phyloP scores from a whole-genome alignment of 202 grass and related monocot species.

The Saccharum hybrid region DNA sequence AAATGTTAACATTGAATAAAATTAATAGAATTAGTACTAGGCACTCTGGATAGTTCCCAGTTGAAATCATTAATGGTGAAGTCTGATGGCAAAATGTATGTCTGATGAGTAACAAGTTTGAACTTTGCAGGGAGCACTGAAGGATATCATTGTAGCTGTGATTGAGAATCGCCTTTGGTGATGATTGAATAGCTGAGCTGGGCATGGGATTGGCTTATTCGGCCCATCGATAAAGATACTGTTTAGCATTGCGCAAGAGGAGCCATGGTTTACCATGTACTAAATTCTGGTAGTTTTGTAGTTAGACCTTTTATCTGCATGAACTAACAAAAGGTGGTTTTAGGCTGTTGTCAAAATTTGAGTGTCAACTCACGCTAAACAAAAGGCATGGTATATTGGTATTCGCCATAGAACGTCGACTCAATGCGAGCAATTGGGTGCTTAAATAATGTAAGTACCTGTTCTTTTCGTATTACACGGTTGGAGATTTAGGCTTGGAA shows the following conservation, averaged over 20 bases:
- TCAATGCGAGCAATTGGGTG: no score
- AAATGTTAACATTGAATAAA: neutral
- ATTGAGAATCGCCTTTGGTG: constrained; percentile 84
- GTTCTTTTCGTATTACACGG: no score
- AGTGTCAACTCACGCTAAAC: neutral
- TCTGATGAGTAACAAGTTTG: constrained; percentile 32
- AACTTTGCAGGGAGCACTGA: constrained; percentile 71
- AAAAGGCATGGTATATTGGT: neutral
- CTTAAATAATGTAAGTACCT: no score
- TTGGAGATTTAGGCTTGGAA: no score
- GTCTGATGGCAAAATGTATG: neutral
- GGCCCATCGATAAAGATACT: constrained; percentile 3
- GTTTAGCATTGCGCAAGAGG: neutral
- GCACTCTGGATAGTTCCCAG: neutral
- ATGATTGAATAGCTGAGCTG: constrained; percentile 18
- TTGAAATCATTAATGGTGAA: neutral
- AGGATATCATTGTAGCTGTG: constrained; percentile 68
- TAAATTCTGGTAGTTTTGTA: neutral
- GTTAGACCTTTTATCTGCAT: neutral
- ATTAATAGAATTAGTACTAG: neutral
- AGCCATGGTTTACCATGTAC: neutral
- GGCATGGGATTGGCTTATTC: constrained; percentile 5
- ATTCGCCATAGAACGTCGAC: no score
- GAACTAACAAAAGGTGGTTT: constrained; percentile 17
- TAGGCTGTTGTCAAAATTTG: neutral